Base-by-base conservation (phyloP, 768 basidiomycete species). In the Podaxis sp. region DNA sequence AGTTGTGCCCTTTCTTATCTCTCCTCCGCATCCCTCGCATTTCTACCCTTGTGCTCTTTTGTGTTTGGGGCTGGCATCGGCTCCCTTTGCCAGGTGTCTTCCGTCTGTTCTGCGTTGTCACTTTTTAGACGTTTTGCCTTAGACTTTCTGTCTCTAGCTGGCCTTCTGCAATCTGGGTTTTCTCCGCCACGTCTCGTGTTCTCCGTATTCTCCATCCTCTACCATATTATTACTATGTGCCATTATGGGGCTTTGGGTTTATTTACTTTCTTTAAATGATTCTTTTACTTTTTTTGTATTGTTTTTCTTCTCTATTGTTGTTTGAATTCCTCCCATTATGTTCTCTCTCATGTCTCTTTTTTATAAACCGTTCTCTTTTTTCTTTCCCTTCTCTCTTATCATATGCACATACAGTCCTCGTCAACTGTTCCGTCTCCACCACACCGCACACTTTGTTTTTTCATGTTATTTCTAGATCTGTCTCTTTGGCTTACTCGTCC, bases 221-320 rank as follows among this genome's bases (percentile, higher is more conserved):
- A 62, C 47, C 58, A 28, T 57, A 61, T 60, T 54, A 44, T 61
- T 61, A 59, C 57, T 61, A 48, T 61, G 53, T 61, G 51, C 46
- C 46, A 61, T 54, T 54, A 35, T 61, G 53, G 59, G 59, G 52
- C 35, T 61, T 38, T 60, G 59, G 40, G 59, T 48, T 48, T 37
- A 52, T 42, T 61, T 61, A 57, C 18, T 48, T 48, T 25, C 13
- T 23, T 21, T 48, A 2, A 11, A 13, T 23, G 21, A 2, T 27
- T 63, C 62, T 32, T 57, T 50, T 54, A 63, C 60, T 59, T 61
- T 54, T 40, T 48, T 46, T 38, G 27, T 21, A 32, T 23, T 40
- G 21, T 3, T 46, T 59, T 59, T 47, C 47, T n/a, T 47, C 47
- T 9, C 36, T 57, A 48, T 35, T 53, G 57, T 37, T 51, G 48